Evolutionary conservation across 192 early-diverging fungal genomes (phyloP), one percentile per base, ranked within the genome.

Genomic region (Oehlia diaphana): DNA sequence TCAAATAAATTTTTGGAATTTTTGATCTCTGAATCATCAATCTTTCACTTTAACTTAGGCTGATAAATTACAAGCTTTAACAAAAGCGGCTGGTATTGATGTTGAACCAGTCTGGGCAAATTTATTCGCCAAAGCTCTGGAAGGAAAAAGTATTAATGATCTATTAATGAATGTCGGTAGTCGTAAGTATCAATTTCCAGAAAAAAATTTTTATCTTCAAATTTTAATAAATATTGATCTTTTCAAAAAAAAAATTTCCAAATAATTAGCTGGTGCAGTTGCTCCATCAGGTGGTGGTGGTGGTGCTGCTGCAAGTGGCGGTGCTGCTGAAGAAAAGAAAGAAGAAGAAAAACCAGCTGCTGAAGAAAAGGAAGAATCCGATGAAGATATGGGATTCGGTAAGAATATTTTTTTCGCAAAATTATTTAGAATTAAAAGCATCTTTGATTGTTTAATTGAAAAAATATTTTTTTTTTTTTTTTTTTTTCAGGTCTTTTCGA

Each of bases 61-160:
- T 79, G 97, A 98, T 89, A 96, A 97, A 92, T 91, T 99, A 78
- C 88, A 90, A 88, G 87, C 94, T 73, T 89, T 99, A 88, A 93
- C 94, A 89, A 93, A 92, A 84, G 94, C 96, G 78, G 95, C 97
- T 79, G 95, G 95, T 86, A 81, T 95, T 80, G 89, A 93, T 66
- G 92, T 97, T 81, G 96, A 99, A 89, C 86, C 94, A 80, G 94
- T 98, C 93, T 99, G 95, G 95, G 93, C 94, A 84, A 89, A 84
- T 86, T 90, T 99, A 82, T 99, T 97, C 90, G 95, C 97, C 89
- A 99, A 99, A 94, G 97, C 97, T 76, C 93, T 99, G 82, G 95
- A 89, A 79, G 95, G 96, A 81, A 93, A 95, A 90, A 93, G 97
- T 88, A 84, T 99, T 77, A 89, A 85, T 83, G 91, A 93, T 84